phyloP scores from a whole-genome alignment of 83 land plant genomes.

The Thuja plicata region DNA sequence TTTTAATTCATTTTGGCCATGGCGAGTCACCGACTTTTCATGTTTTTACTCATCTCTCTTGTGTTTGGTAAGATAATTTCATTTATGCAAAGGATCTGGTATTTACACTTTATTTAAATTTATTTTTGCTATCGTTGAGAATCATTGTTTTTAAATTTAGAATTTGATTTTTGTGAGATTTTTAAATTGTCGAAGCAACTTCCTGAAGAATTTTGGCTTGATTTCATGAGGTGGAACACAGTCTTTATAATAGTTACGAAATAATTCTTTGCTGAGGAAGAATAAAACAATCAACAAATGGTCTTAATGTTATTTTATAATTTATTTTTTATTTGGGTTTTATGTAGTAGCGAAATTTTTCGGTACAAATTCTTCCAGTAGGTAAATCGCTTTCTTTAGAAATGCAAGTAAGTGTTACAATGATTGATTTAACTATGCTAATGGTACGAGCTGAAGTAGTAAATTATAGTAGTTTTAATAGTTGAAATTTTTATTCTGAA shows the following conservation, averaged over 20 bases:
- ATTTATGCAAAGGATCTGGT: neutral
- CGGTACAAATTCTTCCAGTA: too few species aligned
- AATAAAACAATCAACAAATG: too few species aligned
- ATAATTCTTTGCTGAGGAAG: too few species aligned
- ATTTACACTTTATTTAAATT: neutral
- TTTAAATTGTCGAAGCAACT: neutral
- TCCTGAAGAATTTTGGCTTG: neutral
- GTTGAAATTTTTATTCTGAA: too few species aligned
- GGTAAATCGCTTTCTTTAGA: too few species aligned
- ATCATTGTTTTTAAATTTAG: neutral
- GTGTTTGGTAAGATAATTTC: neutral
- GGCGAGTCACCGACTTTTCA: neutral
- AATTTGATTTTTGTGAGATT: neutral
- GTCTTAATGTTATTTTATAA: neutral
- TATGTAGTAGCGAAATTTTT: too few species aligned
- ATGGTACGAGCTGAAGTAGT: too few species aligned
- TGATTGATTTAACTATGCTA: too few species aligned
- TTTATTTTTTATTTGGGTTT: neutral
- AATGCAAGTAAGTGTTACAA: too few species aligned
- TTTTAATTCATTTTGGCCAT: neutral
- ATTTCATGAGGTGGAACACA: neutral
- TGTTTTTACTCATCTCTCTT: neutral
- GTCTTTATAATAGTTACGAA: neutral
- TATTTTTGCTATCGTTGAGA: neutral
- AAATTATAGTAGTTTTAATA: too few species aligned